These are phyloP conservation scores for Penicillium brasilianum DNA, from an alignment of 2,329 filamentous ascomycete species.

Conservation along the genomic window DNA sequence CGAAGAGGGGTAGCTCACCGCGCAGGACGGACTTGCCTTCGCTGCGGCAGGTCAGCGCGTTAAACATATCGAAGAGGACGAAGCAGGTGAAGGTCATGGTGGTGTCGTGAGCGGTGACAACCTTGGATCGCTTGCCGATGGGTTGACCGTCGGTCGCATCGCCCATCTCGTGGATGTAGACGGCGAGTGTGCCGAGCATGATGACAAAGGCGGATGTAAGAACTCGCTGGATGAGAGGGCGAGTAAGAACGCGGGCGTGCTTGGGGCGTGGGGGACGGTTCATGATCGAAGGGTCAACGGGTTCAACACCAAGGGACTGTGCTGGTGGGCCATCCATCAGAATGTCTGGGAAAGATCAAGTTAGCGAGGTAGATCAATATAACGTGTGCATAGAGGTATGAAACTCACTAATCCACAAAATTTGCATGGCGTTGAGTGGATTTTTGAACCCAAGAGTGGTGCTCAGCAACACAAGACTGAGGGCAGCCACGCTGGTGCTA, in stretches of 20 bases:
- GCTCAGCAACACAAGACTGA: constrained; percentile 89
- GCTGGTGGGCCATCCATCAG: constrained; percentile 99
- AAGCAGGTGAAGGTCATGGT: constrained; percentile 99
- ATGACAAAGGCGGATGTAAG: constrained; percentile 86
- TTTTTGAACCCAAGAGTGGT: constrained; percentile 93
- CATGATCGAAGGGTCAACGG: constrained; percentile 94
- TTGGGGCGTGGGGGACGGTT: constrained; percentile 83
- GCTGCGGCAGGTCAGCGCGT: constrained; percentile 89
- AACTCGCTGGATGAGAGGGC: constrained; percentile 79
- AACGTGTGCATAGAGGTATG: background rate
- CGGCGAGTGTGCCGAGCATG: constrained; percentile 86
- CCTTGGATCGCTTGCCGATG: constrained; percentile 53
- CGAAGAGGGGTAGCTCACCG: constrained; percentile 81
- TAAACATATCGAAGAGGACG: constrained; percentile 99
- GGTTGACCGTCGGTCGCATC: constrained; percentile 61
- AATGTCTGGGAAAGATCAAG: constrained; percentile 72
- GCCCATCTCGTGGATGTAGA: constrained; percentile 91
- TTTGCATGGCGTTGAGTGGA: constrained; percentile 98
- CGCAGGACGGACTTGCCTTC: constrained; percentile 87
- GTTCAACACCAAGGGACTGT: constrained; percentile 94
- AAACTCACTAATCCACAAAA: constrained; percentile 95
- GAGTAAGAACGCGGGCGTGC: constrained; percentile 89
- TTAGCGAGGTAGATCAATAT: constrained; percentile 31
- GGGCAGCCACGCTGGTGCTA: constrained; percentile 91
- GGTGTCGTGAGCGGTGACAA: constrained; percentile 89